phyloP scores from a whole-genome alignment of 352 stramenopile species.

The Thraustotheca clavata region DNA sequence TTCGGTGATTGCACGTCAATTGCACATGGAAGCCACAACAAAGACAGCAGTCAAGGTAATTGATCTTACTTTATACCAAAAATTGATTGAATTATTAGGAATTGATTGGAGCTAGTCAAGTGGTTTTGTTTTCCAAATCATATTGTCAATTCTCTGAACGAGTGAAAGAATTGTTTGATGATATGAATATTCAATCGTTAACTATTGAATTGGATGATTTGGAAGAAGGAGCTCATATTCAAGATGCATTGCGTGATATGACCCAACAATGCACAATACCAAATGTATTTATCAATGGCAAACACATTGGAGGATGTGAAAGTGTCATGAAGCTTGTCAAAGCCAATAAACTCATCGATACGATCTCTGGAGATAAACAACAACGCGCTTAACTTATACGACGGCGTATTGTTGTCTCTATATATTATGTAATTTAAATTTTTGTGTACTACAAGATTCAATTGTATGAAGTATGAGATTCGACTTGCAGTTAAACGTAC shows the following conservation, averaged over 20 bases:
- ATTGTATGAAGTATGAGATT: background rate
- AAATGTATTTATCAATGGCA: conserved; percentile 97
- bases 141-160: conserved; percentile 89
- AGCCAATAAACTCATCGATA: conserved; percentile 18
- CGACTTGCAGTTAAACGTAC: too few relatives aligned
- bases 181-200: conserved; percentile 54
- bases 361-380: background rate
- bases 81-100: background rate
- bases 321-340: conserved; percentile 26
- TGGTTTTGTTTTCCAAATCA: conserved; percentile 95
- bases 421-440: conserved; percentile 6
- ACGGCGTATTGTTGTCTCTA: background rate
- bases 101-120: conserved; percentile 27
- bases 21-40: background rate
- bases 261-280: conserved; percentile 95
- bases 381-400: background rate
- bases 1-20: background rate
- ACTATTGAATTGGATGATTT: conserved; percentile 63
- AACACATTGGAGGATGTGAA: conserved; percentile 94
- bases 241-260: conserved; percentile 82
- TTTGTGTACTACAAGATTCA: background rate
- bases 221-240: conserved; percentile 85
- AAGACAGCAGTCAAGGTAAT: conserved; percentile 5
- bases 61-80: too few relatives aligned
- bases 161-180: conserved; percentile 84